A percentile compares a stretch with the other conserved stretches of the same genome.
These are phyloP conservation scores for Magnusiomyces sp. DNA, from an alignment of 1,139 yeast genomes.

Conservation along the genomic window DNA sequence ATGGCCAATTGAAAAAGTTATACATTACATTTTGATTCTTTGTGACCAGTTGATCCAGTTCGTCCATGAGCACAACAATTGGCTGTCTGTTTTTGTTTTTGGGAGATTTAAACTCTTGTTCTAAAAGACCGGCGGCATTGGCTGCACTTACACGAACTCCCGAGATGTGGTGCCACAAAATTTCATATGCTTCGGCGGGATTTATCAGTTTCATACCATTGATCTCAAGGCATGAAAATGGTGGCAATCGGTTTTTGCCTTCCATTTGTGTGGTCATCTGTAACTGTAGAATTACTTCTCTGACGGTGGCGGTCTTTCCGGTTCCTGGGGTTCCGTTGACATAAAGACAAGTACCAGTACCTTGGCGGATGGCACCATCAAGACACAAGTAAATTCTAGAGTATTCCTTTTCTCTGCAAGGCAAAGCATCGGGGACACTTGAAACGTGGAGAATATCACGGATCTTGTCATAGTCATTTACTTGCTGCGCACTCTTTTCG, in stretches of 20 bases:
- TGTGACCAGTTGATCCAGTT: conserved; percentile 83
- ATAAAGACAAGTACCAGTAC: conserved; percentile 76
- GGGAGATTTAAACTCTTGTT: conserved; percentile 39
- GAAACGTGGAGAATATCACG: conserved; percentile 58
- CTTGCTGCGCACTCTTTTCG: not conserved
- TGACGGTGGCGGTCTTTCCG: conserved; percentile 90
- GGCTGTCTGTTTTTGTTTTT: conserved; percentile 4
- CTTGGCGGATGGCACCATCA: conserved; percentile 66
- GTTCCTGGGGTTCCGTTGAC: conserved; percentile 98
- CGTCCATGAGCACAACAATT: conserved; percentile 54
- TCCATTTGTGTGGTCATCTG: conserved; percentile 35
- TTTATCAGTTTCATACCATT: conserved; percentile 80
- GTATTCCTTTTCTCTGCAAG: conserved; percentile 85
- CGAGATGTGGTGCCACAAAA: conserved; percentile 67
- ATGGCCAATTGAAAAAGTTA: conserved; percentile 97
- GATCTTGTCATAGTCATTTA: conserved; percentile 41
- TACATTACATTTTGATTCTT: conserved; percentile 84
- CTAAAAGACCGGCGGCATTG: conserved; percentile 52
- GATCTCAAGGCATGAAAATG: conserved; percentile 72
- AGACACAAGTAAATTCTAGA: conserved; percentile 60
- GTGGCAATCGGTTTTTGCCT: conserved; percentile 35
- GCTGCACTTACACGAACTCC: conserved; percentile 49
- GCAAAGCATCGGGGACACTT: conserved; percentile 54
- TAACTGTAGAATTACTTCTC: conserved; percentile 73
- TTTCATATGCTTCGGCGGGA: conserved; percentile 82